A percentile compares a stretch with the other conserved stretches of the same genome.
These are phyloP conservation scores for Eutypella sp. DNA, from an alignment of 2,329 filamentous ascomycete genomes.

Conservation along the genomic window DNA sequence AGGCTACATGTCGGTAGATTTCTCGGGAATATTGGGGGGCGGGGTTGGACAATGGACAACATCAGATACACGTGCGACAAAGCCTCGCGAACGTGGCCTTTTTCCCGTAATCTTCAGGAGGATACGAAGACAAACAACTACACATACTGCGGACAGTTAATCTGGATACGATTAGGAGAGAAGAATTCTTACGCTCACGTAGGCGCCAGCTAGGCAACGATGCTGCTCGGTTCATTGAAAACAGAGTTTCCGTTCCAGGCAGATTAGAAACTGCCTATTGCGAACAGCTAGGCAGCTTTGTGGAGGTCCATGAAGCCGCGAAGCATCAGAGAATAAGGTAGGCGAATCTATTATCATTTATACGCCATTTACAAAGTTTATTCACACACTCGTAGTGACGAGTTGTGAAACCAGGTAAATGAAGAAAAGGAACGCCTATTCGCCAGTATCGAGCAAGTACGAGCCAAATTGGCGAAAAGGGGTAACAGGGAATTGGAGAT, in stretches of 20 bases:
- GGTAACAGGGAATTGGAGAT: not conserved
- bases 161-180: not conserved
- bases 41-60: too few relatives aligned
- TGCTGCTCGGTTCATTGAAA: not conserved
- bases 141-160: too few relatives aligned
- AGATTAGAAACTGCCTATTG: not conserved
- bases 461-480: conserved; percentile 1
- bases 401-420: not conserved
- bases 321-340: not conserved
- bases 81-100: too few relatives aligned
- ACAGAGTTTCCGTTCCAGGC: not conserved
- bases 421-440: not conserved
- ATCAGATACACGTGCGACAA: too few relatives aligned
- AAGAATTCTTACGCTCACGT: not conserved
- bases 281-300: not conserved
- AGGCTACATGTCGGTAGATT: too few relatives aligned
- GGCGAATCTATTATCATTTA: not conserved
- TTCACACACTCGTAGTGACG: not conserved
- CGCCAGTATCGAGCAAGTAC: not conserved
- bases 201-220: not conserved
- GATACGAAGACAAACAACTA: too few relatives aligned
- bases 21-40: too few relatives aligned
- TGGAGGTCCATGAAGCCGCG: not conserved
- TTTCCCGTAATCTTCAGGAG: too few relatives aligned
- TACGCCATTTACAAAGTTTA: not conserved